Conservation (phyloP, 352 stramenopile genomes). For the Pythium monospermum region DNA sequence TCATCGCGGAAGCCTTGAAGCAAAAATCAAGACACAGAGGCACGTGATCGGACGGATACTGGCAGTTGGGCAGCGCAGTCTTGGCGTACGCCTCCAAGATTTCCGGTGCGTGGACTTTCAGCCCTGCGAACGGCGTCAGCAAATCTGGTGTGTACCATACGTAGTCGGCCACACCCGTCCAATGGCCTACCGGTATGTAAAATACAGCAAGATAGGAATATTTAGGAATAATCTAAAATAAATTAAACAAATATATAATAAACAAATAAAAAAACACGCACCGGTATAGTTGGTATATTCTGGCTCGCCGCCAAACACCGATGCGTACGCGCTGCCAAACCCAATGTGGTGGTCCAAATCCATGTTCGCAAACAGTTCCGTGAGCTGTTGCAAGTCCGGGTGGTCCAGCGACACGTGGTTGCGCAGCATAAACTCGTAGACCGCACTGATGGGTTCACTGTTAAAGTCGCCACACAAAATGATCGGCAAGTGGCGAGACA, state of each 20-base stretch:
- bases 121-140: slow-evolving; percentile 90
- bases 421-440: slow-evolving; percentile 96
- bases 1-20: slow-evolving; percentile 52
- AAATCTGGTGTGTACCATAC: slow-evolving; percentile 96
- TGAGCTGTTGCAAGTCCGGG: slow-evolving; percentile 77
- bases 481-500: slow-evolving; percentile 85
- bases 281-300: slow-evolving; percentile 98
- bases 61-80: slow-evolving; percentile 93
- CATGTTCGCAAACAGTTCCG: slow-evolving; percentile 41
- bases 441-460: slow-evolving; percentile 93
- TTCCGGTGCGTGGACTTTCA: slow-evolving; percentile 90
- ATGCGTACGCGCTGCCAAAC: slow-evolving; percentile 93
- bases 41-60: slow-evolving; percentile 96
- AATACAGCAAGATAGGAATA: slow-evolving; percentile 74
- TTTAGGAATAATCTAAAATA: too few species aligned
- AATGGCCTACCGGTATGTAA: slow-evolving; percentile 88
- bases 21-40: slow-evolving; percentile 88
- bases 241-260: too few species aligned
- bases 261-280: slow-evolving; percentile 18
- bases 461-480: slow-evolving; percentile 99
- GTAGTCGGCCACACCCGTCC: slow-evolving; percentile 97
- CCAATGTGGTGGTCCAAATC: slow-evolving; percentile 91
- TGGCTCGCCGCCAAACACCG: slow-evolving; percentile 94
- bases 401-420: slow-evolving; percentile 87
- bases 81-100: slow-evolving; percentile 86